Base-by-base conservation (phyloP, 306 rosid genomes). In the Hylodesmum podocarpum region DNA sequence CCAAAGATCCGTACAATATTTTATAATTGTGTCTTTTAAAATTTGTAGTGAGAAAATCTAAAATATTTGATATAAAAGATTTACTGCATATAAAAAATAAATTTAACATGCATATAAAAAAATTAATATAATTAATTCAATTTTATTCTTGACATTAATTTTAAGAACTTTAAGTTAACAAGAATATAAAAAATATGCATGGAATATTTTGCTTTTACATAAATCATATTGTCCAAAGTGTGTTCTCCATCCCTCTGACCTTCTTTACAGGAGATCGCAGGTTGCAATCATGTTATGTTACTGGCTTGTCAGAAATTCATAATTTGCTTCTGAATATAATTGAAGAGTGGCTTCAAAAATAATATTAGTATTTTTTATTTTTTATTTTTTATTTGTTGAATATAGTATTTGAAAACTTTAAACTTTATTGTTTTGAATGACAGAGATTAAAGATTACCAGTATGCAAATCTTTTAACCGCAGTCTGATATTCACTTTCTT, bases 301-400 rank as follows among this genome's bases (percentile, higher is more conserved):
- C 83, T 83, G 69, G 63, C 61, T 40, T 68, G 83, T 73, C 81
- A 78, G 86, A 78, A 66, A 18, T 83, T 72, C 70, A 78, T 73
- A 57, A 58, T 72, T 73, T 82, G 74, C 44, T 76, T 24, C 66
- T 59, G 78, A 28, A 71, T 21, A 28, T 70, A 70, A 41, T 70
- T 14, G 46, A 79, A 36, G 43, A 22, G 16, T 41, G 70, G 39
- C 63, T 78, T 69, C 49, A 61, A 46, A 74, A 12, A 44, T 68
- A 24, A 37, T 46, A 9, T 43, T 33, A 13, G 58, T n/a, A n/a
- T n/a, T n/a, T n/a, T n/a, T n/a, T n/a, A n/a, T n/a, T n/a, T n/a
- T n/a, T n/a, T n/a, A n/a, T n/a, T n/a, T n/a, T n/a, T n/a, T n/a
- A n/a, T n/a, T n/a, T n/a, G n/a, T n/a, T n/a, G n/a, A 46, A 74